phyloP scores from a whole-genome alignment of 768 basidiomycete genomes.

The Lactarius sp. region DNA sequence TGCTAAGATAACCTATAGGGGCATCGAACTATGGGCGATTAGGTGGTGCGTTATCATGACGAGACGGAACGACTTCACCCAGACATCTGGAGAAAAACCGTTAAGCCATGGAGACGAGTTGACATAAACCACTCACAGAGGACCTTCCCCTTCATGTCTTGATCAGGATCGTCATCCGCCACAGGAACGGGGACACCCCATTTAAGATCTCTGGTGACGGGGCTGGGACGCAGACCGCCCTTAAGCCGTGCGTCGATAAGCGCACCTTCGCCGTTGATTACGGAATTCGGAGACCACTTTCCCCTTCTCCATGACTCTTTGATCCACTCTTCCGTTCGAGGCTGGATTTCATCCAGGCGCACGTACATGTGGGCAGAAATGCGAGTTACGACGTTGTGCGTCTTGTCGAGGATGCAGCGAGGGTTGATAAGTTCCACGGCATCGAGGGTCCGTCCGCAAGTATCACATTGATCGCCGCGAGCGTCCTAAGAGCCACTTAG shows the following conservation, averaged over 20 bases:
- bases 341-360: constrained; percentile 77
- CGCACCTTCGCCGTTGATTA: constrained; percentile 83
- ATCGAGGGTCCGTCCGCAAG: constrained; percentile 87
- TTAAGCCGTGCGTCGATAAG: constrained; percentile 87
- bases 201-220: constrained; percentile 87
- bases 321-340: constrained; percentile 83
- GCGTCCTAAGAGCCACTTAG: constrained; percentile 60
- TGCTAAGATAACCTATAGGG: constrained; percentile 94
- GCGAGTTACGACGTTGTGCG: constrained; percentile 69
- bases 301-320: constrained; percentile 71
- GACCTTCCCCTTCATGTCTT: constrained; percentile 91
- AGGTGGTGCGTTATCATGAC: not conserved
- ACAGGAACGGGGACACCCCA: constrained; percentile 96
- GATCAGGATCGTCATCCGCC: constrained; percentile 61
- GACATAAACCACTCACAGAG: constrained; percentile 60
- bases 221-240: constrained; percentile 79
- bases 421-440: constrained; percentile 92
- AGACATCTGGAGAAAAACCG: constrained; percentile 60
- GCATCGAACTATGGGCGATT: constrained; percentile 74
- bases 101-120: not conserved
- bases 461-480: constrained; percentile 96
- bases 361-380: constrained; percentile 91
- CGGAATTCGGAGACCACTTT: constrained; percentile 89
- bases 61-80: constrained; percentile 54
- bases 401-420: constrained; percentile 83